Base-by-base conservation (phyloP, 73 alveolate species). In the Paramecium bursaria region DNA sequence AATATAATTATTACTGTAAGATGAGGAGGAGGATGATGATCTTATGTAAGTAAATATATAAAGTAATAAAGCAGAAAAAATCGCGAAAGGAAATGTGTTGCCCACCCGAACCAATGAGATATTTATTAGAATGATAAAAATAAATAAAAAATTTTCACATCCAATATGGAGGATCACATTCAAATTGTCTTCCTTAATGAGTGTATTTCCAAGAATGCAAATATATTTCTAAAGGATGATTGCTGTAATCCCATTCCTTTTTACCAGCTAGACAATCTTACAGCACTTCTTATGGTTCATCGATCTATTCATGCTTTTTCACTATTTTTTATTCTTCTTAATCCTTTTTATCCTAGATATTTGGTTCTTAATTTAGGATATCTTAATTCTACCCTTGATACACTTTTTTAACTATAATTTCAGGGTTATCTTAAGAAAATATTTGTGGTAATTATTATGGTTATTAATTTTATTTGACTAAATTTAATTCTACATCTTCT, bases 231-330 rank as follows among this genome's bases (percentile, higher is more conserved):
- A 77, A 11, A 19, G 88, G 88, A 35, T 77, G 75, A 29, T 19
- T 52, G 26, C 53, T 60, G 21, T 79, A 79, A 55, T 79, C 89
- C 85, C 85, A 79, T 39, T 79, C 89, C 35, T 54, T 35, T 42
- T 54, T 44, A 13, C 60, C 74, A 9, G 76, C 22, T 22, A 79
- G 7, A 31, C 76, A 33, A 7, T 73, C 85, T 33, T 54, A 39
- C 25, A 79, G 27, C 46, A 53, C 13, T 42, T 19, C 26, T 13
- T 44, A 19, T 5, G 48, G 48, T 11, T 53, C 30, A 27, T 53
- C 47, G 25, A 27, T 2, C n/a, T 44, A 53, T n/a, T 27, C 14
- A 14, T n/a, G 6, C 14, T 79, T 79, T 35, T 77, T 35, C 80
- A 2, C 50, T 13, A 15, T 50, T 15, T 25, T 21, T 33, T 48